Conservation (phyloP, 1,284 basidiomycete genomes). For the Boletus semigastroideus region DNA sequence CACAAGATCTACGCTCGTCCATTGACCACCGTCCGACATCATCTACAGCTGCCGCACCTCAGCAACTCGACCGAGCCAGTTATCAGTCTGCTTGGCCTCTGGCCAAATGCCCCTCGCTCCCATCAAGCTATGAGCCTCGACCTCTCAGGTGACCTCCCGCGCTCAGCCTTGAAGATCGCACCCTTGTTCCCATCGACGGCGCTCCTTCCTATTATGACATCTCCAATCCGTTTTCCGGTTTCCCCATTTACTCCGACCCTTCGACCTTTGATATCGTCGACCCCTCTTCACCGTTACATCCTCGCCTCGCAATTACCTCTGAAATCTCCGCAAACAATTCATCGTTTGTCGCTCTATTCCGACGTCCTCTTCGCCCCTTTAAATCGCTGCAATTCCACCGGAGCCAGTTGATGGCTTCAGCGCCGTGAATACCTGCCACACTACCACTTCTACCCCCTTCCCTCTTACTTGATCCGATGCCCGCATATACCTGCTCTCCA, state of each 20-base stretch:
- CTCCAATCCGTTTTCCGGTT: background rate
- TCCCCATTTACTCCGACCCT: background rate
- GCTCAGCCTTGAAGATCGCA: background rate
- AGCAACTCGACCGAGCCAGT: background rate
- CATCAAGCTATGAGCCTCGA: background rate
- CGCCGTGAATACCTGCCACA: background rate
- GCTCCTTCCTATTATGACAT: background rate
- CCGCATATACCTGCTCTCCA: conserved; percentile 15
- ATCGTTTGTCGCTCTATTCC: background rate
- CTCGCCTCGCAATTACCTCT: background rate
- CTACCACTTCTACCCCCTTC: background rate
- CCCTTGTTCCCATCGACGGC: background rate
- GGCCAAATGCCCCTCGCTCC: background rate
- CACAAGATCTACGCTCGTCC: background rate
- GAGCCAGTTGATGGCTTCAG: conserved; percentile 3
- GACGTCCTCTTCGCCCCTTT: background rate
- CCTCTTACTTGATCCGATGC: too few relatives aligned
- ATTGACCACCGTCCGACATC: background rate
- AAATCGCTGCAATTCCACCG: background rate
- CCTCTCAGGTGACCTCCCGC: background rate
- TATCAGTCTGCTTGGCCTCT: background rate
- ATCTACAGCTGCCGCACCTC: background rate
- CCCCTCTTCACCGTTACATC: background rate
- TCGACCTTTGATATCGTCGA: background rate
- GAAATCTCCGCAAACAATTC: background rate